Evolutionary conservation across 495 filamentous ascomycete species (phyloP), one percentile per base, ranked within the genome.

Genomic region (Aspergillus incahuasiensis): DNA sequence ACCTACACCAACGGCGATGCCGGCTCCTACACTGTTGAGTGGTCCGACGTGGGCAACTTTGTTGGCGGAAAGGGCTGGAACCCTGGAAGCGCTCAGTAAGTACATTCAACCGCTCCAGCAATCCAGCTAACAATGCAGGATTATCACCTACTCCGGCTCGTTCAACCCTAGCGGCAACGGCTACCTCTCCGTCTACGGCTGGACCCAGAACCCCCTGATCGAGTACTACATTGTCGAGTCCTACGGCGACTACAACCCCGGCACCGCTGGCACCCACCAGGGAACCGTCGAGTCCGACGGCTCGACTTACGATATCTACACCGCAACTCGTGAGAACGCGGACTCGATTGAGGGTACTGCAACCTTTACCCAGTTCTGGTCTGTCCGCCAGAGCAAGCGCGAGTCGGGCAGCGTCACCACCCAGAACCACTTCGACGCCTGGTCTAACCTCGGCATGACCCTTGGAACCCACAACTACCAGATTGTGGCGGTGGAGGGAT

Each of bases 211-310:
- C 66, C 84, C 84, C 0, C 72, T 86, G 3, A 74, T 85, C 53
- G 84, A 87, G 57, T 86, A 85, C 70, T 86, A 86, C 69, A 77
- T 87, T 52, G 66, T 86, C 48, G 84, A 86, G 63, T 70, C 72
- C 62, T 84, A 73, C 66, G 81, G 81, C 35, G 71, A 62, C 45
- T 83, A 74, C 59, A 77, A 85, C 64, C 83, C 82, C 1, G 68
- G 66, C 25, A 69, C 68, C 25, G 71, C 67, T 34, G 73, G 73
- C 19, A 65, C 63, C 0, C 72, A 75, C 64, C 77, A 77, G 60
- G 86, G 85, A 45, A 79, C 72, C 19, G 69, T 87, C 42, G 66
- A 64, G 40, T 74, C 65, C 40, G 86, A 89, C 68, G 86, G 85
- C 49, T 67, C 70, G 40, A 81, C 72, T 9, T 90, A 90, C 74